phyloP scores from a whole-genome alignment of 164 flowering plant genomes.

The Stephania cephalantha region DNA sequence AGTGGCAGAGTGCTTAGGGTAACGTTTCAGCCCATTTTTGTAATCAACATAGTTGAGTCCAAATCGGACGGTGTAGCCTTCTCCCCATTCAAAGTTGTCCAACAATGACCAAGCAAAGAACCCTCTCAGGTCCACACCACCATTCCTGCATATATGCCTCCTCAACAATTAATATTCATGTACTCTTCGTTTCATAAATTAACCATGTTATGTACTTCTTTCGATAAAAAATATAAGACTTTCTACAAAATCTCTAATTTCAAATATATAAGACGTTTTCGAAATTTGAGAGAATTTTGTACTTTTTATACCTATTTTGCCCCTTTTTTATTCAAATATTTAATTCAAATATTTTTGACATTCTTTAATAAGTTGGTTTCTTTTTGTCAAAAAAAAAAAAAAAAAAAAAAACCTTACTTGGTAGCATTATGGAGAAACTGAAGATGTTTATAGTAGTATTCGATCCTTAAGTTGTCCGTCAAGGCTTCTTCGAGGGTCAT shows the following conservation, averaged over 20 bases:
- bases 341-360: no score
- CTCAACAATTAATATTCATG: background rate
- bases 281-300: no score
- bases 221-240: no score
- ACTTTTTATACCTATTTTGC: no score
- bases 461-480: slow-evolving; percentile 29
- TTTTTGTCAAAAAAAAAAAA: no score
- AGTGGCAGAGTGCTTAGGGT: slow-evolving; percentile 28
- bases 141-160: slow-evolving; percentile 16
- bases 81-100: slow-evolving; percentile 41
- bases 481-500: slow-evolving; percentile 28
- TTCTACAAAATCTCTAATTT: no score
- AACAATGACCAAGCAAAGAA: slow-evolving; percentile 43
- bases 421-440: slow-evolving; percentile 22
- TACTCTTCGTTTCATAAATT: no score
- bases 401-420: slow-evolving; percentile 9
- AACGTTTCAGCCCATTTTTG: slow-evolving; percentile 27
- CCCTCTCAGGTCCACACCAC: slow-evolving; percentile 35
- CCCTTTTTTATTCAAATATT: no score
- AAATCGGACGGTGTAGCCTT: slow-evolving; percentile 28
- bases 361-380: no score
- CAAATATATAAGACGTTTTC: no score
- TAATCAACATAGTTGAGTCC: slow-evolving; percentile 31
- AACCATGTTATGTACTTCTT: no score
- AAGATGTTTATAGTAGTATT: slow-evolving; percentile 37